A percentile compares a stretch with the other conserved stretches of the same genome.
Conservation (phyloP, 78 protist species). For the Dictyostelium capitatum region DNA sequence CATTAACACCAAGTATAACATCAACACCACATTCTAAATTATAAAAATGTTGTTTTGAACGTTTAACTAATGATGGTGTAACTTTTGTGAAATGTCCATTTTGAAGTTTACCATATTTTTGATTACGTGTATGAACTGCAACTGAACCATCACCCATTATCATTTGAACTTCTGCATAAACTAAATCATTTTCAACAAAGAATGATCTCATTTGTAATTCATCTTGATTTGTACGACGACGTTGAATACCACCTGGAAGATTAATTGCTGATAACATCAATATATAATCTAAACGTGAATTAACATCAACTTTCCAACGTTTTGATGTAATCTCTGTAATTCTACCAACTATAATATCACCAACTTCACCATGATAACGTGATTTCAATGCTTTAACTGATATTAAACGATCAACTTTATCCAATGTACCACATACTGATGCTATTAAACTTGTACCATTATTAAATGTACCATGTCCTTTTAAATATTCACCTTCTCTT, state of each 20-base stretch:
- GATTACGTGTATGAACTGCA: slow-evolving; percentile 90
- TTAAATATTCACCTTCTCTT: slow-evolving; percentile 73
- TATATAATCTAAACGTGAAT: slow-evolving; percentile 78
- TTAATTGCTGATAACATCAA: slow-evolving; percentile 89
- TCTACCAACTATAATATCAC: slow-evolving; percentile 94
- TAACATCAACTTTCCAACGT: slow-evolving; percentile 91
- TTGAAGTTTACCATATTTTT: slow-evolving; percentile 86
- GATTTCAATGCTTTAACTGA: slow-evolving; percentile 84
- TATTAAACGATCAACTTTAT: slow-evolving; percentile 86
- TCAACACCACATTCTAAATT: slow-evolving; percentile 87
- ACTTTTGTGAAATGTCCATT: slow-evolving; percentile 82
- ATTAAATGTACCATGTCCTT: slow-evolving; percentile 84
- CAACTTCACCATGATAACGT: slow-evolving; percentile 90
- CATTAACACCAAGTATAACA: slow-evolving; percentile 92
- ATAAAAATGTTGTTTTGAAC: slow-evolving; percentile 85
- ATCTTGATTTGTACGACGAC: slow-evolving; percentile 89
- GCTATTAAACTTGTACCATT: slow-evolving; percentile 32
- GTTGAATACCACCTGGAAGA: slow-evolving; percentile 94
- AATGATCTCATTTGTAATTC: slow-evolving; percentile 92
- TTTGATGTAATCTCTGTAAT: slow-evolving; percentile 78
- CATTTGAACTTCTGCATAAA: slow-evolving; percentile 92
- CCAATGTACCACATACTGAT: slow-evolving; percentile 90
- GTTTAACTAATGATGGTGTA: slow-evolving; percentile 81
- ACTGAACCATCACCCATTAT: slow-evolving; percentile 81
- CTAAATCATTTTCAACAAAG: slow-evolving; percentile 91